Evolutionary conservation across 2,329 filamentous ascomycete genomes (phyloP), one percentile per base, ranked within the genome.

Genomic region (Ceratocystis eucalypticola): DNA sequence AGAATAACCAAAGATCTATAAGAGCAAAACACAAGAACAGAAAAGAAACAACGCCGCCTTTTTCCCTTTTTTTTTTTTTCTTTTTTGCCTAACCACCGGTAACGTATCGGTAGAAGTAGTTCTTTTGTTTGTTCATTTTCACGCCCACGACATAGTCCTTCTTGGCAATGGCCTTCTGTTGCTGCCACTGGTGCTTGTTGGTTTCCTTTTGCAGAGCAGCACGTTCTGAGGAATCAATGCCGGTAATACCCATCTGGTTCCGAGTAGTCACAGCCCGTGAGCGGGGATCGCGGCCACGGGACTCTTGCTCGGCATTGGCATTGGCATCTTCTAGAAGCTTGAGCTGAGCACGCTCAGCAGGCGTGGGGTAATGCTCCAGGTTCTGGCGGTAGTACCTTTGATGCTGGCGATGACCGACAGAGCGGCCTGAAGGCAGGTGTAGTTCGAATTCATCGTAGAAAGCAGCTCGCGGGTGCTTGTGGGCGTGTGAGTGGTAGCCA

Each of bases 361-460:
- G 78, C 1, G 88, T 86, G 1, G 91, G 91, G 74, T 96, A 88
- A 75, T 85, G 89, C 75, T 88, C 86, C 55, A 99, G 80, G 76
- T 97, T 97, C 78, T 99, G 94, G 68, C 90, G 87, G 78, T 86
- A 99, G 77, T 97, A 97, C 71, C 84, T 86, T 73, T 89, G 88
- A 65, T 96, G 77, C 6, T 90, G 94, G 61, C 94, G 85, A 75
- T 99, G 94, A 48, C 94, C 94, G 46, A 95, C 91, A 6, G 89
- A 88, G 69, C 89, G 88, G 65, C 94, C 94, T 3, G 88, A 91
- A 1, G 94, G 94, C 12, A 99, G 84, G 73, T 99, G 91, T 65
- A 99, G 82, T 75, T 97, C 94, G 72, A 90, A 92, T 57, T 99
- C 94, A 71, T 95, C 90, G 73, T 95, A 87, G 75, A 95, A 96